Evolutionary conservation across 331 rosid genomes (phyloP), one percentile per base, ranked within the genome.

Genomic region (Quercus phellos): DNA sequence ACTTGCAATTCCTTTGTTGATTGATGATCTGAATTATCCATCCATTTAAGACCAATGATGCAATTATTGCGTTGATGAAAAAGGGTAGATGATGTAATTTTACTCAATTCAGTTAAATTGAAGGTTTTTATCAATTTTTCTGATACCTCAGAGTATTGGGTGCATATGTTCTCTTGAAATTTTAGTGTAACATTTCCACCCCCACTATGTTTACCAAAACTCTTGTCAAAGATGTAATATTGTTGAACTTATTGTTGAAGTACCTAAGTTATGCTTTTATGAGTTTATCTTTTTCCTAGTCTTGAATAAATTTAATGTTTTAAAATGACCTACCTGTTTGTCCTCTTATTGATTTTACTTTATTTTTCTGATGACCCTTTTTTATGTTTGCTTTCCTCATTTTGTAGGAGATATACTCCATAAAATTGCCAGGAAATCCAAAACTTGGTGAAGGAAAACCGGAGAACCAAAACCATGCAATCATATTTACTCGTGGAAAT

Each of bases 361-460:
- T 32, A 27, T 12, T 55, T 55, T 85, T 32, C 17, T 71, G 61
- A 51, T 83, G 43, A 24, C 60, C 56, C 67, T 51, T 69, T 56
- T 51, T 29, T 71, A 61, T 22, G 73, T 8, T 72, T 58, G 16
- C 17, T 61, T 14, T 79, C 70, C 43, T 82, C 55, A 35, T 85
- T 24, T 69, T 30, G 14, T 85, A 94, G 97, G 98, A 94, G 85
- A 90, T 94, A 68, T 94, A 92, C 82, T 90, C 97, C 1, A 91
- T 94, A 77, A 94, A 92, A 78, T 82, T 94, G 83, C 95, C 98
- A 22, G 98, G 97, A 64, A 84, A 94, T 85, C 98, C 97, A 66
- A 92, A 92, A 81, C 64, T 94, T 71, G 98, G 97, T 58, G 98
- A 94, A 92, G 98, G 97, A 84, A 94, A 94, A 84, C 97, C 98